Evolutionary conservation across 169 alveolate genomes (phyloP).

Genomic region (Toxoplasma gondii): DNA sequence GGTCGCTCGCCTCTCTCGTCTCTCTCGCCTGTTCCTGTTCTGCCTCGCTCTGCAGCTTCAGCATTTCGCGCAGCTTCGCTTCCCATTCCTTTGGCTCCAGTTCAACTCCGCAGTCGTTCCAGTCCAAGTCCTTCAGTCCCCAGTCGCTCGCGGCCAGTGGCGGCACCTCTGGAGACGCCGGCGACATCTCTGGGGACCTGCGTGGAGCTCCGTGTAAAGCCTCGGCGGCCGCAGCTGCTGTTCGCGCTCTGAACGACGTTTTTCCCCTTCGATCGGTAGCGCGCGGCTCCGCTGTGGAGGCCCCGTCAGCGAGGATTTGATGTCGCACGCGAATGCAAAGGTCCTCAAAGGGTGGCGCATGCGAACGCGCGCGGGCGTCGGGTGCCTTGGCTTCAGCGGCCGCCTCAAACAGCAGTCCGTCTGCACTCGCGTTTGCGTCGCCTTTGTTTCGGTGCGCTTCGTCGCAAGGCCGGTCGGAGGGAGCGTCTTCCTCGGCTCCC

Average conservation of each 20-base stretch:
- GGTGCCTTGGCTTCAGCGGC: not conserved
- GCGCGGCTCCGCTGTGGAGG: not conserved
- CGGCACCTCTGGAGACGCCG: not conserved
- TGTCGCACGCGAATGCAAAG: constrained; percentile 59
- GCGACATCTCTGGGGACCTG: not conserved
- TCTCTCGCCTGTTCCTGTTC: not conserved
- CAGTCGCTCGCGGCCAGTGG: not conserved
- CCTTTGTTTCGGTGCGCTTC: not conserved
- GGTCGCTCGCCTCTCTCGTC: not conserved
- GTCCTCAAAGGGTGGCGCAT: constrained; percentile 62
- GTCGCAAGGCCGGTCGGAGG: not conserved
- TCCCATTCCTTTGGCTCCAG: constrained; percentile 63
- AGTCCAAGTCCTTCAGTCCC: not conserved
- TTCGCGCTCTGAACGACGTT: not conserved
- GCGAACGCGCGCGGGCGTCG: constrained; percentile 1
- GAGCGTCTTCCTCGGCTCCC: not conserved
- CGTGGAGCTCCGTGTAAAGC: too few relatives aligned
- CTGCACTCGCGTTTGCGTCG: not conserved
- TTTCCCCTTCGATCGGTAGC: not conserved
- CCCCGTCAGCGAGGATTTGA: constrained; percentile 71
- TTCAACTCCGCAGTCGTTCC: constrained; percentile 68
- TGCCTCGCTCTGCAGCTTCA: constrained; percentile 33
- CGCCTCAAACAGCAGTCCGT: not conserved
- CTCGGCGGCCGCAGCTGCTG: not conserved
- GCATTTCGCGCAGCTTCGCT: constrained; percentile 45